phyloP scores from a whole-genome alignment of 805 yeast genomes.

The Pichia pseudocactophila region DNA sequence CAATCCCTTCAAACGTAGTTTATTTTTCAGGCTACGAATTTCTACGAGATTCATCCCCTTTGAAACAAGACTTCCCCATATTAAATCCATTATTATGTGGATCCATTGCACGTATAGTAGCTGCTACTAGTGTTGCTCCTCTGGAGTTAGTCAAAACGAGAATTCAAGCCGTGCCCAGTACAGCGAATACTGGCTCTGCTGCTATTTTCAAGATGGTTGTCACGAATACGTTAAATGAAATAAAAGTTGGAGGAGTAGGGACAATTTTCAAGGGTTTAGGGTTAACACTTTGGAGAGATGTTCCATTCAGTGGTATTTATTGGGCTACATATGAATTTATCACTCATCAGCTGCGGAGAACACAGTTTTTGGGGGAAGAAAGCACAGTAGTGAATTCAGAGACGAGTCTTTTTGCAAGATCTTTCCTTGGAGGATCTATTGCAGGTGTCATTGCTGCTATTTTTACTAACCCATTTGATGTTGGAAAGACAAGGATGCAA shows the following conservation, averaged over 20 bases:
- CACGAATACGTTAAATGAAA: constrained; percentile 29
- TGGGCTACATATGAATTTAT: constrained; percentile 79
- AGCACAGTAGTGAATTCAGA: constrained; percentile 6
- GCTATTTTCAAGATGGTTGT: constrained; percentile 42
- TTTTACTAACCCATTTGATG: constrained; percentile 91
- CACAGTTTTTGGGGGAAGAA: constrained; percentile 15
- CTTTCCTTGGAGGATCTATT: constrained; percentile 73
- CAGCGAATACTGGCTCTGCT: constrained; percentile 23
- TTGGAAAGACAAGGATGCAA: constrained; percentile 90
- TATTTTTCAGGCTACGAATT: constrained; percentile 92
- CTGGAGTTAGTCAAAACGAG: constrained; percentile 81
- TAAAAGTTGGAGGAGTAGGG: constrained; percentile 46
- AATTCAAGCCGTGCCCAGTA: constrained; percentile 70
- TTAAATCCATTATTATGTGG: constrained; percentile 82
- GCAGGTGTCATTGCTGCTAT: constrained; percentile 84
- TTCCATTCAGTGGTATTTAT: constrained; percentile 91
- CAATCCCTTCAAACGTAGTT: constrained; percentile 86
- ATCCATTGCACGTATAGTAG: constrained; percentile 66
- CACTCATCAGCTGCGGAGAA: constrained; percentile 22
- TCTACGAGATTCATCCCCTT: constrained; percentile 65
- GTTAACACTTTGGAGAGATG: constrained; percentile 92
- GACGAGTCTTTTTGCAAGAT: constrained; percentile 36
- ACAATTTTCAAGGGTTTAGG: constrained; percentile 78
- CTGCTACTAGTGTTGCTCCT: constrained; percentile 84
- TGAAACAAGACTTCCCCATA: constrained; percentile 27